phyloP scores from a whole-genome alignment of 768 basidiomycete species.

The Panaeolus papilionaceus region DNA sequence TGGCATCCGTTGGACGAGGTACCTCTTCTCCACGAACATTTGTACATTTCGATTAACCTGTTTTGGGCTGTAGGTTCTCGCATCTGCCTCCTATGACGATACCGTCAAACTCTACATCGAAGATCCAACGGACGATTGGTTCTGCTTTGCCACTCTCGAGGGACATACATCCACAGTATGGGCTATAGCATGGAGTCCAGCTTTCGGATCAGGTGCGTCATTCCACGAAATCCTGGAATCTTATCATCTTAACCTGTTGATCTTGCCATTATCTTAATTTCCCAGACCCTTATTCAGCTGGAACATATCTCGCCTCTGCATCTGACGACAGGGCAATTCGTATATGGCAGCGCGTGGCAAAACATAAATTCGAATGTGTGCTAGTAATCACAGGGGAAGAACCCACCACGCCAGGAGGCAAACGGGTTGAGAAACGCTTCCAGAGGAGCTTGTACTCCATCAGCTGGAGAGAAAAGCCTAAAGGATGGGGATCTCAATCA shows the following conservation, averaged over 20 bases:
- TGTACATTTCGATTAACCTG: slow-evolving; percentile 23
- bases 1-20: slow-evolving; percentile 99
- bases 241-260: slow-evolving; percentile 11
- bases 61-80: slow-evolving; percentile 73
- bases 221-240: slow-evolving; percentile 16
- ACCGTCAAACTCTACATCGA: slow-evolving; percentile 93
- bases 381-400: slow-evolving; percentile 69
- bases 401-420: not conserved
- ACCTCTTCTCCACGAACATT: slow-evolving; percentile 24
- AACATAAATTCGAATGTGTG: slow-evolving; percentile 69
- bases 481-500: not conserved
- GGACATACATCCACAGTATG: slow-evolving; percentile 93
- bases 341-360: slow-evolving; percentile 77
- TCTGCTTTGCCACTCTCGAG: slow-evolving; percentile 78
- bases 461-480: slow-evolving; percentile 53
- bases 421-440: slow-evolving; percentile 10
- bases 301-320: slow-evolving; percentile 82
- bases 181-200: slow-evolving; percentile 82
- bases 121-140: slow-evolving; percentile 96
- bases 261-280: slow-evolving; percentile 1
- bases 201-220: slow-evolving; percentile 11
- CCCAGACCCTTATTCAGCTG: slow-evolving; percentile 37
- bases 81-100: slow-evolving; percentile 97
- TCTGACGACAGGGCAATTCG: slow-evolving; percentile 87
- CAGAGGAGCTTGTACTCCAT: slow-evolving; percentile 78